Base-by-base conservation (phyloP, 1,139 yeast species). In the Sugiyamaella novakii region DNA sequence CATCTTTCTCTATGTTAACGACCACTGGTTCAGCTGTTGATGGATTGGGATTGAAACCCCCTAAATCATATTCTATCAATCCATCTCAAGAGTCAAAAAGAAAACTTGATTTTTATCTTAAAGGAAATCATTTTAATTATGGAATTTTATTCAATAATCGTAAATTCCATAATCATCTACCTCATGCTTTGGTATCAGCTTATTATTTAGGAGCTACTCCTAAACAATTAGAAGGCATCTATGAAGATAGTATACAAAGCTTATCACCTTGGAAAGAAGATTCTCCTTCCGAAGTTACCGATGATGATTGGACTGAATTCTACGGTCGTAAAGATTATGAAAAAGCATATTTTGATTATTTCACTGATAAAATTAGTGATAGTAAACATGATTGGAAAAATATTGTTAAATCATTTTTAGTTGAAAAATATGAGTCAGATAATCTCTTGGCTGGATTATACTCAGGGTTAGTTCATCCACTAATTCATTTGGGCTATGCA, bases 401-500 rank as follows among this genome's bases (percentile, higher is more conserved):
- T 1, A 54, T 62, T 14, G 61, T 57, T 11, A 43, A 41, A 24
- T 35, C 54, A 42, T 65, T 42, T 36, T 28, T 55, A 17, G 28
- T 37, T 1, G 50, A 52, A 3, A 35, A 47, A 25, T 12, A 40
- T 11, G 31, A 46, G 8, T 41, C 38, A 14, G 46, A 50, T 5
- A 51, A 51, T 21, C 35, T 66, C 41, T 49, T 58, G 11, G 47
- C 54, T 4, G 64, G 61, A 5, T 35, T 65, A 14, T 48, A 55
- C 14, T 59, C 62, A 5, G 69, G 68, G 1, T 11, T 49, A 12
- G 47, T 57, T 4, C 70, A 66, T 47, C 66, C 69, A 1, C 36
- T 68, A 48, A 67, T 67, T 40, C 70, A 66, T 41, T 47, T 66
- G 29, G 69, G 67, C 17, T 68, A 66, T 43, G 71, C 71, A 1